Base-by-base conservation (phyloP, 2,329 filamentous ascomycete species). In the Alternaria longipes region DNA sequence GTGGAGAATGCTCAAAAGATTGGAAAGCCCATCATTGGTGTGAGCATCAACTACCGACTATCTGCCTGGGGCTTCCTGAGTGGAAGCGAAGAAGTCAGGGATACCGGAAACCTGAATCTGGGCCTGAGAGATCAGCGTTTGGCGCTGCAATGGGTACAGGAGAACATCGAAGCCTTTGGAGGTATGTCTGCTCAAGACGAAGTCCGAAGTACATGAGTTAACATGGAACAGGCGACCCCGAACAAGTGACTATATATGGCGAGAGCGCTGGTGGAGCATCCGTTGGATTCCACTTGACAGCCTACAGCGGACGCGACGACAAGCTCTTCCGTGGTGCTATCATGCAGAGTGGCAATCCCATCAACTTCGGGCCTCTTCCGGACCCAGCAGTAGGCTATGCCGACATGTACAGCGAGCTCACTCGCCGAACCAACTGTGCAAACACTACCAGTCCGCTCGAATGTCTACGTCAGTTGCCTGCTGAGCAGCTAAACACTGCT, bases 51-150 rank as follows among this genome's bases (percentile, higher is more conserved):
- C 65, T 88, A 87, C 75, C 84, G 90, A 12, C 80, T 91, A 40
- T 70, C 68, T 57, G 67, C 71, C 18, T 84, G 92, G 69, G 91
- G 91, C 0, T 93, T 94, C 72, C 75, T 91, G 24, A 83, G 85
- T 26, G 73, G 74, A 41, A 73, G 70, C 20, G 62, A 76, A 45
- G 74, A 78, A 52, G 61, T 76, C 26, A 54, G 64, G 8, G 61
- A 74, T n/a, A 65, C 59, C 12, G 88, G 86, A 14, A 78, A 82
- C 57, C 76, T 83, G 63, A 79, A 83, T 41, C 66, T 83, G n/a
- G 82, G 81, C 16, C 71, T 84, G 2, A 72, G 77, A 30, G 82
- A 84, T 64, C 82, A 84, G 64, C 74, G 81, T n/a, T 62, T 82
- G 20, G 82, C 80, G 1, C 55, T 84, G 44, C 79, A 81, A 20